Conservation (phyloP, 1,139 yeast genomes). For the Suhomyces wounanorum region DNA sequence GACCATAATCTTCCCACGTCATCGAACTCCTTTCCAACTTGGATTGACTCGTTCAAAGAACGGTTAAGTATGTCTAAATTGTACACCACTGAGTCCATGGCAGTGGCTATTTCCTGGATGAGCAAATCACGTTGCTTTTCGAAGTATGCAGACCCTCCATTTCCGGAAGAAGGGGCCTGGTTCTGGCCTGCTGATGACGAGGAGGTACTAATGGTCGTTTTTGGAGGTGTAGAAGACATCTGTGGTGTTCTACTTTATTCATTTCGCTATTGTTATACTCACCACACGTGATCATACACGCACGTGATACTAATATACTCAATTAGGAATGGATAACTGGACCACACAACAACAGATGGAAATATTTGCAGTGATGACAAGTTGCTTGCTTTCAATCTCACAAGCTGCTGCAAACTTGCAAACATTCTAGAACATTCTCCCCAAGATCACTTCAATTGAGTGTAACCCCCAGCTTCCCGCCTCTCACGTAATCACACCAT, state of each 20-base stretch:
- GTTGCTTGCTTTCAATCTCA: no score
- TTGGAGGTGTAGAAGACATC: slow-evolving; percentile 19
- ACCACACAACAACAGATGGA: no score
- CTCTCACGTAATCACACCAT: background rate
- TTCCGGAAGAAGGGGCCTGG: slow-evolving; percentile 2
- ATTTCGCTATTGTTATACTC: background rate
- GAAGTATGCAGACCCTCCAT: slow-evolving; percentile 24
- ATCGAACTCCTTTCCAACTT: slow-evolving; percentile 50
- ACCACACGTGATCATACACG: background rate
- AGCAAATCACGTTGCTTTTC: slow-evolving; percentile 48
- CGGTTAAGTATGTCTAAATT: slow-evolving; percentile 46
- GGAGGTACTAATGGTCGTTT: slow-evolving; percentile 5
- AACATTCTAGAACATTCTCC: no score
- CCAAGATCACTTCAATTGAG: no score
- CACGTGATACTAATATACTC: background rate
- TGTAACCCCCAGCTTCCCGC: no score
- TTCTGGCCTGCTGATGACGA: slow-evolving; percentile 2
- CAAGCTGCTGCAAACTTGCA: no score
- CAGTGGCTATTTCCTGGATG: slow-evolving; percentile 44
- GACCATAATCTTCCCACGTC: slow-evolving; percentile 49
- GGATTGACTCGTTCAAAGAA: slow-evolving; percentile 43
- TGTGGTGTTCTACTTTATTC: background rate
- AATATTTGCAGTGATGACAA: no score
- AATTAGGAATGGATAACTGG: no score
- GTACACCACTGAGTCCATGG: slow-evolving; percentile 43